Conservation (phyloP, 2,329 filamentous ascomycete species). For the Botrytis porri region DNA sequence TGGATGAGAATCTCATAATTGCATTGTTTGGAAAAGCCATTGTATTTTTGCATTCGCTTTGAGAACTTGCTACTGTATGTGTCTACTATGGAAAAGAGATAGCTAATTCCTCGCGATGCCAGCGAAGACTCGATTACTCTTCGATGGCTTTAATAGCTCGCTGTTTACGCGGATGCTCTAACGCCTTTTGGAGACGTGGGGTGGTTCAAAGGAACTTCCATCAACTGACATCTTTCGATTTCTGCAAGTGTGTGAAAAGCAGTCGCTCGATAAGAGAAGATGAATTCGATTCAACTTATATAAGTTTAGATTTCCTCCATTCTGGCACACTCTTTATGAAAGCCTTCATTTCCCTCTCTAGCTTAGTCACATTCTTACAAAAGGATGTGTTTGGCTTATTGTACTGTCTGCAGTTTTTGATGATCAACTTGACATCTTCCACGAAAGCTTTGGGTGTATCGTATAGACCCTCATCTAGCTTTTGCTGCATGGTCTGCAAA, state of each 20-base stretch:
- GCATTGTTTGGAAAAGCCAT: neutral
- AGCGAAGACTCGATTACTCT: no score
- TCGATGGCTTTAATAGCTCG: accelerated
- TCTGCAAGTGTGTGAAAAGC: neutral
- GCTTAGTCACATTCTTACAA: no score
- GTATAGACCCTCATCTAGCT: neutral
- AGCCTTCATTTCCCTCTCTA: neutral
- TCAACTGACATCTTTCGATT: no score
- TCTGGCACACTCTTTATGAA: neutral
- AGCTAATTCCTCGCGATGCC: neutral
- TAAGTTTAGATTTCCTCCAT: neutral
- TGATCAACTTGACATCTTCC: conserved; percentile 10
- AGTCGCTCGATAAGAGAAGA: neutral
- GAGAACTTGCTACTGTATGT: neutral
- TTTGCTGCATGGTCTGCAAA: neutral
- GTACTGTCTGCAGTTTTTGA: conserved; percentile 3
- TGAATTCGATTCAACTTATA: no score
- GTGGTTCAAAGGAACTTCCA: no score
- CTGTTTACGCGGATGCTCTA: neutral
- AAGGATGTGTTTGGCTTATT: neutral
- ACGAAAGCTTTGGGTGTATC: neutral
- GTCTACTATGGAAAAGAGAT: neutral
- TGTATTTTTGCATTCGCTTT: neutral
- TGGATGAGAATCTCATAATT: neutral
- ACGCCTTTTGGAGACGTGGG: neutral